A percentile compares a stretch with the other conserved stretches of the same genome.
Conservation (phyloP, 2,329 filamentous ascomycete genomes). For the Fusarium coffeatum region DNA sequence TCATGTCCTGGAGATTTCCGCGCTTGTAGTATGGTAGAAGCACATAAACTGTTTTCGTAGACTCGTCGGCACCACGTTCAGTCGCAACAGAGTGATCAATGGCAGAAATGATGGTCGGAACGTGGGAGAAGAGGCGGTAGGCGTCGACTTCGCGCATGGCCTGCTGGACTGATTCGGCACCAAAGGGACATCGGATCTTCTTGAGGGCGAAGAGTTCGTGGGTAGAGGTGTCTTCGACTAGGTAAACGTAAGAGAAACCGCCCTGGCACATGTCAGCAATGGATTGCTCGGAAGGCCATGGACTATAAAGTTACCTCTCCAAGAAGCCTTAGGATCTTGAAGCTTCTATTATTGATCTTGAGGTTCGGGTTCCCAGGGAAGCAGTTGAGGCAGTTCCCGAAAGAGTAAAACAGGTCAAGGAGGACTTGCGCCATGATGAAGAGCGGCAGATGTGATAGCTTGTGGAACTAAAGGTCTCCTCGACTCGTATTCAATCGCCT, state of each 20-base stretch:
- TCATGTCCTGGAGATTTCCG: slow-evolving; percentile 96
- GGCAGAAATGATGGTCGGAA: slow-evolving; percentile 86
- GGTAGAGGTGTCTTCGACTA: slow-evolving; percentile 89
- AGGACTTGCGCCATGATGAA: slow-evolving; percentile 81
- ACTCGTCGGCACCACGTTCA: slow-evolving; percentile 72
- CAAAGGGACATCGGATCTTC: slow-evolving; percentile 98
- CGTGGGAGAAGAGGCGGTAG: slow-evolving; percentile 87
- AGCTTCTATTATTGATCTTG: slow-evolving; percentile 93
- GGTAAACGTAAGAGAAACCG: slow-evolving; percentile 98
- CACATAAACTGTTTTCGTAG: slow-evolving; percentile 94
- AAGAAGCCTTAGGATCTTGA: slow-evolving; percentile 93
- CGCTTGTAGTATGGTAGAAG: slow-evolving; percentile 94
- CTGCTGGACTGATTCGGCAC: slow-evolving; percentile 92
- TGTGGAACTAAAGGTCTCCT: background rate
- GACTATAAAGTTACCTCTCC: slow-evolving; percentile 75
- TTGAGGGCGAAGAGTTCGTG: slow-evolving; percentile 93
- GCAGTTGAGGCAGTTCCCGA: slow-evolving; percentile 95
- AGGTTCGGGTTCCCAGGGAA: slow-evolving; percentile 94
- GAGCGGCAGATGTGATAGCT: slow-evolving; percentile 1
- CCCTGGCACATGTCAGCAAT: slow-evolving; percentile 64
- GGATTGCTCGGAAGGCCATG: background rate
- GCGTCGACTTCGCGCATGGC: slow-evolving; percentile 98
- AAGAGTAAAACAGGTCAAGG: slow-evolving; percentile 88
- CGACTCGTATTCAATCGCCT: slow-evolving; percentile 2
- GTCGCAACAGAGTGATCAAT: slow-evolving; percentile 85